Evolutionary conservation across 441 rosid species (phyloP).

Genomic region (Iberis amara): DNA sequence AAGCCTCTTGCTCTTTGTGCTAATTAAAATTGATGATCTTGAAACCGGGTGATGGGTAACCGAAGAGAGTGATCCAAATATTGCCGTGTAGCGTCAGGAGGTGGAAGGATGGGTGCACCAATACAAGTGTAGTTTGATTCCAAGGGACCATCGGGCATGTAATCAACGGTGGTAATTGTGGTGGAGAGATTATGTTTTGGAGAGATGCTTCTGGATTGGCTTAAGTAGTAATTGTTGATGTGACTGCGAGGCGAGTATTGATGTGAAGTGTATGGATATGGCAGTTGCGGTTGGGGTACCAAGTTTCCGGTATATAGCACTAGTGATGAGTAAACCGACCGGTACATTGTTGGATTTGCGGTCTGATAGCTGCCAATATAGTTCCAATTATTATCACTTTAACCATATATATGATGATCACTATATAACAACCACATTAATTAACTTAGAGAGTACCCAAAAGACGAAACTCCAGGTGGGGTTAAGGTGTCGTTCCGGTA

Average conservation of each 20-base stretch:
- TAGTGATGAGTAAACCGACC: constrained; percentile 57
- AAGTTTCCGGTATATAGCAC: constrained; percentile 47
- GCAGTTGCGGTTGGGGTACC: constrained; percentile 28
- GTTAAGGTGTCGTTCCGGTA: constrained; percentile 64
- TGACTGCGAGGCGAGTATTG: constrained; percentile 39
- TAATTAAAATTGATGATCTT: constrained; percentile 29
- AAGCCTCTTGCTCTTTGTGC: no score
- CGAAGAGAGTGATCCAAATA: constrained; percentile 30
- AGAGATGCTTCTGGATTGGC: constrained; percentile 48
- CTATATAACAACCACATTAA: not conserved
- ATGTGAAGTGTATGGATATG: constrained; percentile 44
- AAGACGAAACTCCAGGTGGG: constrained; percentile 37
- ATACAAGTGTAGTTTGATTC: constrained; percentile 72
- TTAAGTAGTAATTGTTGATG: constrained; percentile 59
- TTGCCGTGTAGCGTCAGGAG: constrained; percentile 32
- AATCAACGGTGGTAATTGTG: constrained; percentile 30
- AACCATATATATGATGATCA: constrained; percentile 1
- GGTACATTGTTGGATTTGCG: constrained; percentile 48
- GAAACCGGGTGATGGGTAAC: constrained; percentile 28
- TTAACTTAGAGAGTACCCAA: constrained; percentile 39
- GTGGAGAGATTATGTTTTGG: constrained; percentile 34
- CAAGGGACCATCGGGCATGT: constrained; percentile 31
- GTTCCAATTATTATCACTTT: not conserved
- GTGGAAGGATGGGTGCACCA: constrained; percentile 65
- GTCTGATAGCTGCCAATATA: constrained; percentile 36